A percentile compares a stretch with the other conserved stretches of the same genome.
These are phyloP conservation scores for Colletotrichum liriopes DNA, from an alignment of 2,329 filamentous ascomycete species.

Conservation along the genomic window DNA sequence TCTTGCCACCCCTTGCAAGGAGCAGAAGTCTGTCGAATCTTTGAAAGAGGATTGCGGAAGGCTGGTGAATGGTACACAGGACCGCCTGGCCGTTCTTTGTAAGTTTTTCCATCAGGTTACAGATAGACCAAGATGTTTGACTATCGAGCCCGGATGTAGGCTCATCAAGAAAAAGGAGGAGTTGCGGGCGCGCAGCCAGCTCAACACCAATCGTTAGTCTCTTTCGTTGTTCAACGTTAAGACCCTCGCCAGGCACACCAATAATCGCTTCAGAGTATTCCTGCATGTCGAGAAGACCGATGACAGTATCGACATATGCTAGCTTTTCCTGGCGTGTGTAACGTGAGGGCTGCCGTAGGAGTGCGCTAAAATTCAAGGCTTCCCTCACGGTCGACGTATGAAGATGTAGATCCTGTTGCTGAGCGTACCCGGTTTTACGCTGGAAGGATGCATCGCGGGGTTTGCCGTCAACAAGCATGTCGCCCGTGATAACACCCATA, in stretches of 20 bases:
- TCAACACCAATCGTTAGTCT: conserved; percentile 84
- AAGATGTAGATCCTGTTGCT: conserved; percentile 70
- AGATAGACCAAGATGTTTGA: conserved; percentile 83
- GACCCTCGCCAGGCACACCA: conserved; percentile 74
- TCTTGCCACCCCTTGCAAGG: conserved; percentile 48
- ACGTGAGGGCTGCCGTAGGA: conserved; percentile 76
- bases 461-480: conserved; percentile 77
- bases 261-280: conserved; percentile 81
- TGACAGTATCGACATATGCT: conserved; percentile 49
- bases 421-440: conserved; percentile 78
- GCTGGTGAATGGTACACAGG: conserved; percentile 44
- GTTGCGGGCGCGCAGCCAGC: conserved; percentile 79
- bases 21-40: conserved; percentile 38
- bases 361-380: conserved; percentile 76
- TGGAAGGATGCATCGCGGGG: conserved; percentile 76
- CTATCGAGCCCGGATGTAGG: conserved; percentile 83
- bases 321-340: conserved; percentile 55
- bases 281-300: conserved; percentile 57
- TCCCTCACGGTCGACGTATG: conserved; percentile 66
- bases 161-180: conserved; percentile 84
- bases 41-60: conserved; percentile 37
- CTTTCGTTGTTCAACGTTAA: conserved; percentile 61
- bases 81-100: conserved; percentile 65
- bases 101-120: conserved; percentile 77
- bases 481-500: conserved; percentile 77